Conservation (phyloP, 2,329 filamentous ascomycete species). For the Arthroderma sp. region DNA sequence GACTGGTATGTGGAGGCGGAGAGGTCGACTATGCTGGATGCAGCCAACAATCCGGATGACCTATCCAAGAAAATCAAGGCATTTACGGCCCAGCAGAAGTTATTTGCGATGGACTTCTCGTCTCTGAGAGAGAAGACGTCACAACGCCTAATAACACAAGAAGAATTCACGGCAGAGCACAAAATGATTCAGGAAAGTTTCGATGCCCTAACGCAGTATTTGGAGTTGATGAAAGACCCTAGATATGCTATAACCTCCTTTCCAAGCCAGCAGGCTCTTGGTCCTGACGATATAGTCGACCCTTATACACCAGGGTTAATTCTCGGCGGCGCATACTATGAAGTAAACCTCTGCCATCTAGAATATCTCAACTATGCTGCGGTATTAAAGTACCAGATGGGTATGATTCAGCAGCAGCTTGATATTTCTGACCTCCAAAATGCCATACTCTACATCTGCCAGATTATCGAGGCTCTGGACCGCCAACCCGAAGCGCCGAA, state of each 20-base stretch:
- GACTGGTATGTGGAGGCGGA: constrained; percentile 64
- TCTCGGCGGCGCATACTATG: constrained; percentile 56
- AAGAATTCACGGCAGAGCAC: constrained; percentile 54
- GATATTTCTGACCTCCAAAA: constrained; percentile 42
- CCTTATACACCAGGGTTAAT: constrained; percentile 59
- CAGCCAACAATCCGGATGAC: constrained; percentile 46
- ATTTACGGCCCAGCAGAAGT: constrained; percentile 51
- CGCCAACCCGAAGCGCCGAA: constrained; percentile 56
- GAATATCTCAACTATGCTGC: constrained; percentile 69
- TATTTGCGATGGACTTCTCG: constrained; percentile 70
- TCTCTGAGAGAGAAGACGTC: constrained; percentile 58
- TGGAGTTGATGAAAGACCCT: constrained; percentile 52
- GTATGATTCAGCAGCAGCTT: constrained; percentile 41
- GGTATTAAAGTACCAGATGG: constrained; percentile 67
- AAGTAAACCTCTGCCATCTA: constrained; percentile 59
- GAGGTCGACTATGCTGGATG: constrained; percentile 49
- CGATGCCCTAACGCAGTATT: constrained; percentile 31
- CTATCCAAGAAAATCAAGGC: constrained; percentile 55
- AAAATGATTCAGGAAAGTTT: constrained; percentile 35
- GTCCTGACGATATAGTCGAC: constrained; percentile 56
- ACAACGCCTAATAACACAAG: constrained; percentile 48
- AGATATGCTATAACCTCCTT: constrained; percentile 53
- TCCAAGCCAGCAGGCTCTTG: constrained; percentile 38
- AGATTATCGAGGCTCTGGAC: constrained; percentile 66
- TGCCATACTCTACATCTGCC: constrained; percentile 57